These are phyloP conservation scores for Cyberlindnera lachancei DNA, from an alignment of 805 yeast genomes.

Conservation along the genomic window DNA sequence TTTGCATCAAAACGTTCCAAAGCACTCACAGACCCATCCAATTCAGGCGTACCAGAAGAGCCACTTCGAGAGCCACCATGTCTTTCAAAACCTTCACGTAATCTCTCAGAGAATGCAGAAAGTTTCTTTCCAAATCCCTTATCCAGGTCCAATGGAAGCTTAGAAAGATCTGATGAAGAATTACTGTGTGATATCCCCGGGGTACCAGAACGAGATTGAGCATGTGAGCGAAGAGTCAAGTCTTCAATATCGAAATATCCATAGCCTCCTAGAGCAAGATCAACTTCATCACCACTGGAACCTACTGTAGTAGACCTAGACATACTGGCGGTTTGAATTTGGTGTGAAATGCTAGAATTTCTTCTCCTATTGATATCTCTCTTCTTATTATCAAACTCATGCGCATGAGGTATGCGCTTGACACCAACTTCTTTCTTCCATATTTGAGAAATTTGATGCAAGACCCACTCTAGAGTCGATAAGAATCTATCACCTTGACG, in stretches of 20 bases:
- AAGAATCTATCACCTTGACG: constrained; percentile 78
- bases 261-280: constrained; percentile 57
- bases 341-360: constrained; percentile 7
- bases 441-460: constrained; percentile 49
- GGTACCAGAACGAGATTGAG: constrained; percentile 27
- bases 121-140: constrained; percentile 15
- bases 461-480: constrained; percentile 63
- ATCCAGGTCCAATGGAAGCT: constrained; percentile 10
- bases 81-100: constrained; percentile 18
- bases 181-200: constrained; percentile 14
- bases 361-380: constrained; percentile 5
- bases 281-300: constrained; percentile 22
- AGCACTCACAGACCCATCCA: constrained; percentile 1
- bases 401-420: constrained; percentile 20
- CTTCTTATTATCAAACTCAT: constrained; percentile 29
- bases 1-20: constrained; percentile 28
- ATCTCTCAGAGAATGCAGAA: constrained; percentile 12
- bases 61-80: constrained; percentile 3
- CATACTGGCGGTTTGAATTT: constrained; percentile 11
- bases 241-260: constrained; percentile 72
- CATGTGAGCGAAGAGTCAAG: constrained; percentile 49
- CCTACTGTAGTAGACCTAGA: constrained; percentile 17
- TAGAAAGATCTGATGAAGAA: constrained; percentile 2
- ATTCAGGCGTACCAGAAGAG: neutral
- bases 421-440: constrained; percentile 25